Base-by-base conservation (phyloP, 805 yeast species). In the Candida endomychidarum region DNA sequence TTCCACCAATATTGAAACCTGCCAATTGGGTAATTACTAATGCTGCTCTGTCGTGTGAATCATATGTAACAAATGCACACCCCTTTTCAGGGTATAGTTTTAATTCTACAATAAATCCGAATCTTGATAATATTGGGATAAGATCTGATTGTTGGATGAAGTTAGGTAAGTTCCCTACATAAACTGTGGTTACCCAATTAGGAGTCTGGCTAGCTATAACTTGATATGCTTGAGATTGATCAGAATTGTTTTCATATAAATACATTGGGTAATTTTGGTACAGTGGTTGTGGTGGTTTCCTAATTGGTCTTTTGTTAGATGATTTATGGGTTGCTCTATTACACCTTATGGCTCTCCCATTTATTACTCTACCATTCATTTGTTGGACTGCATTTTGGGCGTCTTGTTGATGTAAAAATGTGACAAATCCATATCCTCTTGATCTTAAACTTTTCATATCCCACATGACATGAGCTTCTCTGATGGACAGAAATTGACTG, bases 381-480 rank as follows among this genome's bases (percentile, higher is more conserved):
- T 81, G 63, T 41, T 72, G 74, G 48, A 86, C 66, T 20, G 95
- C 95, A 37, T 59, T 61, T 52, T 83, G 87, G 2, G 96, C 96
- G 48, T 86, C 91, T 14, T 67, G 62, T 46, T 73, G 77, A 18
- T 74, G 76, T 19, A 67, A 60, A 54, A 89, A 89, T 1, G 91
- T 81, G 9, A 87, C 93, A 61, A 89, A 88, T 2, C 96, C 96
- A 56, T 88, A 88, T 25, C 96, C 95, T 63, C 96, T 74, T 2
- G 95, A 86, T 57, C 96, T 74, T 30, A 95, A 93, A 18, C 93
- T 83, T 59, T 86, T 90, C 95, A 87, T 86, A 59, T 89, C 96
- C 96, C 96, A 88, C 96, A 88, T 89, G 22, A 88, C 96, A 51
- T 88, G 89, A 9, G 95, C 96, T 59, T 86, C 93, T 34, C 78